A percentile compares a stretch with the other conserved stretches of the same genome.
These are phyloP conservation scores for Aristolochia contorta DNA, from an alignment of 164 flowering plant genomes.

Conservation along the genomic window DNA sequence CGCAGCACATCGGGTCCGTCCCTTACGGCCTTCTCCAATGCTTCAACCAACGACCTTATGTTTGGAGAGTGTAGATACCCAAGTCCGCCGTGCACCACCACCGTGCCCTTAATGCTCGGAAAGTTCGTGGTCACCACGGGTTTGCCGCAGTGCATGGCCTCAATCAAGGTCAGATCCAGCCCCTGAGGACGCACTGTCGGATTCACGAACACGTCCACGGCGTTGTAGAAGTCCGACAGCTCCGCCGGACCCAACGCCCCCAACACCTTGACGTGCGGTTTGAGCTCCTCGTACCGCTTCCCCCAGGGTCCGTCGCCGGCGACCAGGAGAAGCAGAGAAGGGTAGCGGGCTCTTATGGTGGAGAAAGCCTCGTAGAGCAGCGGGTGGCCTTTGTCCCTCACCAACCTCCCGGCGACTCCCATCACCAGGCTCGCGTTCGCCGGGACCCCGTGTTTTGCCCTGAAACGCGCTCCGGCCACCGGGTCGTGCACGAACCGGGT, in stretches of 20 bases:
- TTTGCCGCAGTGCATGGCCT: constrained; percentile 58
- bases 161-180: constrained; percentile 49
- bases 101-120: constrained; percentile 49
- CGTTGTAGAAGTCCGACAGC: constrained; percentile 38
- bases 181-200: constrained; percentile 65
- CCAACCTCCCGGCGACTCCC: constrained; percentile 55
- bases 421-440: constrained; percentile 32
- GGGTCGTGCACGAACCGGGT: constrained; percentile 21
- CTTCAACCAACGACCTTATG: constrained; percentile 31
- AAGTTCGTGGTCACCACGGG: constrained; percentile 41
- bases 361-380: constrained; percentile 45
- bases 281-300: constrained; percentile 33
- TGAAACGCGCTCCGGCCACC: constrained; percentile 20
- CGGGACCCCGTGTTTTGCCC: constrained; percentile 31
- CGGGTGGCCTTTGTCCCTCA: constrained; percentile 62
- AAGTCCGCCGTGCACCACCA: constrained; percentile 30
- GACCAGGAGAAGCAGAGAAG: constrained; percentile 32
- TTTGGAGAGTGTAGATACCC: constrained; percentile 52
- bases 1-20: constrained; percentile 30
- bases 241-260: constrained; percentile 34
- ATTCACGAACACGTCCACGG: constrained; percentile 50
- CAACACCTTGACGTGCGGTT: constrained; percentile 29
- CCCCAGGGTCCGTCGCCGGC: constrained; percentile 63
- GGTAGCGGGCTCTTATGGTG: constrained; percentile 12
- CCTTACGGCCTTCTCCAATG: constrained; percentile 24